Conservation (phyloP, 495 filamentous ascomycete species). For the Penicillium alfredii region DNA sequence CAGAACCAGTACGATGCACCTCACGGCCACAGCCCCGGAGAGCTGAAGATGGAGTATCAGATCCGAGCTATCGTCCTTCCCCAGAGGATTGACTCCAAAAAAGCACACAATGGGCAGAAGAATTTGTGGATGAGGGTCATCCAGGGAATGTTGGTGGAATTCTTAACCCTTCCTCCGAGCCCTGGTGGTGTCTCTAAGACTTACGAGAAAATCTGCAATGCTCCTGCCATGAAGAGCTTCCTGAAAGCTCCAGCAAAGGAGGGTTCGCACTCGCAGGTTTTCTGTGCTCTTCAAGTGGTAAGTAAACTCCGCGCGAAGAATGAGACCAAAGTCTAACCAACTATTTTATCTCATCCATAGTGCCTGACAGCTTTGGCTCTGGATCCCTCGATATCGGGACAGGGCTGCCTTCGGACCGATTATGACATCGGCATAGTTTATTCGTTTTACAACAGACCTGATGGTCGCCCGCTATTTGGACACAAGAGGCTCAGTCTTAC, state of each 20-base stretch:
- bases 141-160: conserved; percentile 23
- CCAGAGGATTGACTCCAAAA: conserved; percentile 14
- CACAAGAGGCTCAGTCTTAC: conserved; percentile 9
- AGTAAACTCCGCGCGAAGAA: not conserved
- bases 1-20: conserved; percentile 30
- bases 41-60: conserved; percentile 30
- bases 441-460: conserved; percentile 11
- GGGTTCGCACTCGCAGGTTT: conserved; percentile 18
- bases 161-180: conserved; percentile 4
- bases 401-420: conserved; percentile 23
- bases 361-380: conserved; percentile 27
- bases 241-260: too few species aligned
- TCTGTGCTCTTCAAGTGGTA: conserved; percentile 32
- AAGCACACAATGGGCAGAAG: conserved; percentile 15
- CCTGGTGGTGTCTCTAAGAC: conserved; percentile 18
- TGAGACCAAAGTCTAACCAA: not conserved
- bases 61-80: conserved; percentile 26
- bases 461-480: conserved; percentile 13
- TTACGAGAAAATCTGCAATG: too few species aligned
- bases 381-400: conserved; percentile 12
- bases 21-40: conserved; percentile 6
- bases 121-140: conserved; percentile 28
- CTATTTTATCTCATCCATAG: conserved; percentile 9
- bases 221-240: too few species aligned
- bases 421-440: conserved; percentile 31